These are phyloP conservation scores for Claviceps maximensis DNA, from an alignment of 2,329 filamentous ascomycete genomes.

Conservation along the genomic window DNA sequence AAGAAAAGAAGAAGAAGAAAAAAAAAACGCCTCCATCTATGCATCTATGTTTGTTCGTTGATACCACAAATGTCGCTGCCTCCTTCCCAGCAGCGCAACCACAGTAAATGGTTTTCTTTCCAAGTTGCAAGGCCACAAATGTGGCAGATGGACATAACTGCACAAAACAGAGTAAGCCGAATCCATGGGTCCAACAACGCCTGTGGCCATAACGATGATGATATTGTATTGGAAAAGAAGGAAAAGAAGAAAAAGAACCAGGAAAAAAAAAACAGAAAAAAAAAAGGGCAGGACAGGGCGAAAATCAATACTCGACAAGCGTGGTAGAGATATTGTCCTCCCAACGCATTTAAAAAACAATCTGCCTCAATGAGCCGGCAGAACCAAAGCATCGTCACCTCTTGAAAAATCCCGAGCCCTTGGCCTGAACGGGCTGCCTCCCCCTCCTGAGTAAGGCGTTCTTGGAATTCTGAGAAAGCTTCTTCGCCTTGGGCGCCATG, in stretches of 20 bases:
- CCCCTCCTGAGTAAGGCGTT: constrained; percentile 32
- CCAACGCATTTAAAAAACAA: background rate
- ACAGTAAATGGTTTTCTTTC: no score
- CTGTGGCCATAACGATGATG: background rate
- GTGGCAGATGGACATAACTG: no score
- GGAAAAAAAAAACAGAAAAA: background rate
- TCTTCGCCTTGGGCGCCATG: constrained; percentile 35
- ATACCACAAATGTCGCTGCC: no score
- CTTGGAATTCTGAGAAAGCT: constrained; percentile 28
- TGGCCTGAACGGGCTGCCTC: constrained; percentile 23
- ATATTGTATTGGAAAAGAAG: no score
- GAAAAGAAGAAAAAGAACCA: background rate
- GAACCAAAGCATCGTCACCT: constrained; percentile 3
- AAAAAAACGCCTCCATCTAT: no score
- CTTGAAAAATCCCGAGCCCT: constrained; percentile 29
- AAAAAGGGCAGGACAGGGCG: no score
- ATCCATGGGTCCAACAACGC: background rate
- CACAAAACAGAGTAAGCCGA: background rate
- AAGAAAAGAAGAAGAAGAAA: no score
- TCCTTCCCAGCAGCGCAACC: no score
- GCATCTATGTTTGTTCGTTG: no score
- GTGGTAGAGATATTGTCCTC: background rate
- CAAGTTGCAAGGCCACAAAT: no score
- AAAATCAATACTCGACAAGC: background rate
- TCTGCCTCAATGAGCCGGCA: background rate